Conservation (phyloP, 148 eudicot genomes). For the Chenopodium formosanum region DNA sequence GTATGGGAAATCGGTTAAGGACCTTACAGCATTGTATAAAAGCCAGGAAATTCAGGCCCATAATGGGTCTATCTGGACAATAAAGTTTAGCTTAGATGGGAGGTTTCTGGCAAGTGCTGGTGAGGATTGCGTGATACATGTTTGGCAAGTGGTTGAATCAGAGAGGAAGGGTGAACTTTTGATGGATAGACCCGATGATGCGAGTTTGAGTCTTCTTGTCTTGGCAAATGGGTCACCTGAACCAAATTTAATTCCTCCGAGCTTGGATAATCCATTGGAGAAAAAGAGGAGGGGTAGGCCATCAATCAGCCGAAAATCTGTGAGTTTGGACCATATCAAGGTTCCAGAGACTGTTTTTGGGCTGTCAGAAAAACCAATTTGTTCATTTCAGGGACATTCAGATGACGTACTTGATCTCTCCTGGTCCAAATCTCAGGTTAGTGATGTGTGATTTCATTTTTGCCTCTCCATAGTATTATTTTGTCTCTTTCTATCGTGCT, state of each 20-base stretch:
- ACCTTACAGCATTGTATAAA: constrained; percentile 66
- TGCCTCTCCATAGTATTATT: not conserved
- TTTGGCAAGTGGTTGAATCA: constrained; percentile 77
- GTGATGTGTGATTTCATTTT: constrained; percentile 23
- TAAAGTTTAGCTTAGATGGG: constrained; percentile 90
- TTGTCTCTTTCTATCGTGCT: not conserved
- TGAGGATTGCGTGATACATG: constrained; percentile 89
- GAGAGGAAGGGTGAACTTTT: constrained; percentile 81
- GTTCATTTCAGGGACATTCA: constrained; percentile 87
- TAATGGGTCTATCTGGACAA: constrained; percentile 88
- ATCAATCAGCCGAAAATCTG: constrained; percentile 77
- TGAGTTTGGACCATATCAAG: constrained; percentile 63
- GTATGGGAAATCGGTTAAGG: constrained; percentile 85
- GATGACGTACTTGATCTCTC: constrained; percentile 94
- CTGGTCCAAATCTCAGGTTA: constrained; percentile 96
- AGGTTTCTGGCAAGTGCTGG: constrained; percentile 95
- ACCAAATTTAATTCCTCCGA: constrained; percentile 46
- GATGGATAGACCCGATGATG: constrained; percentile 75
- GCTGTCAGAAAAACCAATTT: constrained; percentile 82
- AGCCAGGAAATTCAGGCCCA: constrained; percentile 93
- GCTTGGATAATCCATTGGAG: constrained; percentile 47
- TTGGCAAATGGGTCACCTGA: constrained; percentile 77
- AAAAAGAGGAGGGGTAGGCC: constrained; percentile 80
- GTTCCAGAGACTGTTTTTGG: constrained; percentile 83
- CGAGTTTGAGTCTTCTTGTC: constrained; percentile 56